A percentile compares a stretch with the other conserved stretches of the same genome.
phyloP scores from a whole-genome alignment of 768 basidiomycete species.

The Boletus rufocinnamomeus region DNA sequence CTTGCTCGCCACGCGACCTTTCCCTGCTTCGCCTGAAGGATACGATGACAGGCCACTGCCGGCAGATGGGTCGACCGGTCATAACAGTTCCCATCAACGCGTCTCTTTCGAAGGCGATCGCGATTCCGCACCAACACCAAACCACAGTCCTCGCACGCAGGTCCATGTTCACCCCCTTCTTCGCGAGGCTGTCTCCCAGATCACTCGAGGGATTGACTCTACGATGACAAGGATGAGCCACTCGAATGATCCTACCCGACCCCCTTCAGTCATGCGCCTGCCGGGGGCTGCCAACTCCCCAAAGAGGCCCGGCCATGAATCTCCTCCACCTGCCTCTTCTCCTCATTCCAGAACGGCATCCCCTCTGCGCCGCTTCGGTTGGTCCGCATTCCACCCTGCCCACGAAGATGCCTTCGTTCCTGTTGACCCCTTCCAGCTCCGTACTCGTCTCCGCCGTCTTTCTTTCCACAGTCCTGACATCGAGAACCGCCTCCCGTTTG shows the following conservation, averaged over 20 bases:
- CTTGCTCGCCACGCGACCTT: slow-evolving; percentile 25
- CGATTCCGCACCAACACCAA: slow-evolving; percentile 38
- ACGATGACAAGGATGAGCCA: slow-evolving; percentile 7
- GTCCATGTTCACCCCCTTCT: slow-evolving; percentile 34
- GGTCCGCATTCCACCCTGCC: slow-evolving; percentile 52
- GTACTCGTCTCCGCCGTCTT: slow-evolving; percentile 22
- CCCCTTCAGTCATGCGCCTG: slow-evolving; percentile 14
- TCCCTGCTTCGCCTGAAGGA: slow-evolving; percentile 16
- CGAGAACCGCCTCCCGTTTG: slow-evolving; percentile 19
- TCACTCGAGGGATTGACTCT: slow-evolving; percentile 14
- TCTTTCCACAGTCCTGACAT: slow-evolving; percentile 27
- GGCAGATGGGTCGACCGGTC: slow-evolving; percentile 43
- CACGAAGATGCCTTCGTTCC: slow-evolving; percentile 59
- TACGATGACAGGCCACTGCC: slow-evolving; percentile 23
- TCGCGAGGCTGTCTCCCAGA: slow-evolving; percentile 16
- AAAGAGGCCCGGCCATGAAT: slow-evolving; percentile 28
- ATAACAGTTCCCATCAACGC: slow-evolving; percentile 50
- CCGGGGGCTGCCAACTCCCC: slow-evolving; percentile 7
- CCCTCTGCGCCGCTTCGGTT: slow-evolving; percentile 60
- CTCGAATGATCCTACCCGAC: slow-evolving; percentile 11
- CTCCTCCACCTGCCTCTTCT: slow-evolving; percentile 31
- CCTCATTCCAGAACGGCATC: slow-evolving; percentile 49
- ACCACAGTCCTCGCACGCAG: slow-evolving; percentile 33
- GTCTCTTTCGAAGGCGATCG: slow-evolving; percentile 53
- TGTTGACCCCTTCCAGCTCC: slow-evolving; percentile 51